Percentiles rank a stretch among this genome's conserved stretches.
Conservation (phyloP, 139 green algal species). For the Chlamydomonas applanata region DNA sequence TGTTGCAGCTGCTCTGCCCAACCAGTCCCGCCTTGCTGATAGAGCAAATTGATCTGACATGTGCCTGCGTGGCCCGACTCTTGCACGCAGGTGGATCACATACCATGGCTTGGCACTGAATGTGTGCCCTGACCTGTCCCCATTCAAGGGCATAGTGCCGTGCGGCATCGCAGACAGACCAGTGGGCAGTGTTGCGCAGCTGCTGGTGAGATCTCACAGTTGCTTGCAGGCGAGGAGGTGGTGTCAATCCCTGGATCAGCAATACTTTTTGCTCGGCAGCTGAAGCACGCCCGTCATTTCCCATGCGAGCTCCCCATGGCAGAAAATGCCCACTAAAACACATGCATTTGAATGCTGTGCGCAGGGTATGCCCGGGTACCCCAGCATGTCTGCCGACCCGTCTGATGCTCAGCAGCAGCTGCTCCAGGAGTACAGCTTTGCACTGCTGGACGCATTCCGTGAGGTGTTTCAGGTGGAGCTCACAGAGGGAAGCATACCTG, state of each 20-base stretch:
- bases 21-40: too few relatives aligned
- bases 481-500: not conserved
- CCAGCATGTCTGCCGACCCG: not conserved
- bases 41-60: too few relatives aligned
- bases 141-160: slow-evolving; percentile 78
- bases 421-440: slow-evolving; percentile 69
- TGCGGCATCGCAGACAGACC: slow-evolving; percentile 68
- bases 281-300: too few relatives aligned
- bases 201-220: slow-evolving; percentile 24
- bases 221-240: too few relatives aligned
- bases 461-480: slow-evolving; percentile 66
- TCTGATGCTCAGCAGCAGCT: slow-evolving; percentile 27
- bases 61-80: too few relatives aligned
- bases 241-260: too few relatives aligned
- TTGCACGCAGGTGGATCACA: slow-evolving; percentile 61
- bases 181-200: slow-evolving; percentile 39
- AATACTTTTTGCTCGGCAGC: too few relatives aligned
- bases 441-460: slow-evolving; percentile 60
- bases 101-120: slow-evolving; percentile 94
- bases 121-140: slow-evolving; percentile 71
- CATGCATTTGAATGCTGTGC: too few relatives aligned
- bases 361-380: not conserved
- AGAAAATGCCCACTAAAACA: too few relatives aligned
- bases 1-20: too few relatives aligned
- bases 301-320: too few relatives aligned